phyloP scores from a whole-genome alignment of 169 alveolate genomes.

The Cystoisospora suis region DNA sequence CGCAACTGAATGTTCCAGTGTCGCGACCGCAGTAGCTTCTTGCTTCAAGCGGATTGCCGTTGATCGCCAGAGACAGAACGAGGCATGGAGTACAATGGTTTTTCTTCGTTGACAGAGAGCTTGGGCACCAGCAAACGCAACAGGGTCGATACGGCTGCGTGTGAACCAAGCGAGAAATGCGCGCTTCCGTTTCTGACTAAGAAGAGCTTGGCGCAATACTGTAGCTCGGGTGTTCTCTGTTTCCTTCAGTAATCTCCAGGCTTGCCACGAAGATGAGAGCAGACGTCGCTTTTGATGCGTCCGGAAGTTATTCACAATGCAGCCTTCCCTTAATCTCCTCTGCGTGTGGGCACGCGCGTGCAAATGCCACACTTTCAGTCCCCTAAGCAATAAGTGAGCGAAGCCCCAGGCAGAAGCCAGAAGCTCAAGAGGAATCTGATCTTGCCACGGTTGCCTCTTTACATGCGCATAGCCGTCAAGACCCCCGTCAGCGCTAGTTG shows the following conservation, averaged over 20 bases:
- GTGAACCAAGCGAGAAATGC: neutral
- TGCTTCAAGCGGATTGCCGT: neutral
- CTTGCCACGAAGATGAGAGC: neutral
- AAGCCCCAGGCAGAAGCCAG: conserved; percentile 10
- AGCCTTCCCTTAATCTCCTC: neutral
- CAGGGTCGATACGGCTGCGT: neutral
- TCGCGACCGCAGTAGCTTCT: neutral
- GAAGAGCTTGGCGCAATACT: neutral
- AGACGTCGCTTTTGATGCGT: neutral
- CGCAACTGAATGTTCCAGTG: no score
- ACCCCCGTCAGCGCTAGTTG: neutral
- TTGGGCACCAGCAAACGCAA: neutral
- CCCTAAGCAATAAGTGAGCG: neutral
- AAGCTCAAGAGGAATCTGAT: conserved; percentile 6
- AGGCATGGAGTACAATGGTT: neutral
- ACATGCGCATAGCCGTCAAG: neutral
- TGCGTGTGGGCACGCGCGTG: neutral
- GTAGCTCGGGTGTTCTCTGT: neutral
- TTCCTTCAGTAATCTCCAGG: neutral
- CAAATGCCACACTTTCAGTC: neutral
- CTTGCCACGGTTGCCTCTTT: neutral
- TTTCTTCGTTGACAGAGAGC: neutral
- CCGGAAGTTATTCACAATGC: neutral
- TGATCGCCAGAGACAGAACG: neutral
- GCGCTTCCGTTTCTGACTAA: neutral